phyloP scores from a whole-genome alignment of 1,284 basidiomycete genomes.

The Pascua guehoae region DNA sequence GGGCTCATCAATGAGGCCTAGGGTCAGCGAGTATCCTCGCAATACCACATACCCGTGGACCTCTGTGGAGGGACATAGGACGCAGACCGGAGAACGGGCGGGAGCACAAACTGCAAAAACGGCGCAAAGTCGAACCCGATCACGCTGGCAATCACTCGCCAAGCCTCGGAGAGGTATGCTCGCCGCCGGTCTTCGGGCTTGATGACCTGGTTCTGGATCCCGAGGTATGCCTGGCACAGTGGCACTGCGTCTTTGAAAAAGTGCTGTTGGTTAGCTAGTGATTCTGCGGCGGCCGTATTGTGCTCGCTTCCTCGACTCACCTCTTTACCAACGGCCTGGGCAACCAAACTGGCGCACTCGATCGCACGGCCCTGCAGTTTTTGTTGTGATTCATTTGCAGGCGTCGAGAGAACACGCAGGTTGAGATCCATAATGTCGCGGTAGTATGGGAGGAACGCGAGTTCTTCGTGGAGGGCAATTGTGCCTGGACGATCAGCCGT shows the following conservation, averaged over 20 bases:
- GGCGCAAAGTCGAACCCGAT: conserved; percentile 75
- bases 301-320: conserved; percentile 18
- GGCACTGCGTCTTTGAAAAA: conserved; percentile 61
- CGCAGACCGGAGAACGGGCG: conserved; percentile 67
- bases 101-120: conserved; percentile 76
- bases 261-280: conserved; percentile 5
- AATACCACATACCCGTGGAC: not conserved
- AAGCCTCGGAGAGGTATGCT: conserved; percentile 28
- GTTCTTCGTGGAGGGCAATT: conserved; percentile 75
- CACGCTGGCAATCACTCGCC: conserved; percentile 6
- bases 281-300: not conserved
- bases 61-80: conserved; percentile 51
- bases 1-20: too few relatives aligned
- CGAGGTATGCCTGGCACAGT: conserved; percentile 67
- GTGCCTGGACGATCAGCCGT: conserved; percentile 57
- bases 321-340: conserved; percentile 66
- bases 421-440: conserved; percentile 31
- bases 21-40: conserved; percentile 53
- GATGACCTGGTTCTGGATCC: conserved; percentile 64
- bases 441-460: conserved; percentile 38
- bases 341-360: conserved; percentile 79
- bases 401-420: conserved; percentile 60
- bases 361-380: conserved; percentile 72
- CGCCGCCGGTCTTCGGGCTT: conserved; percentile 31
- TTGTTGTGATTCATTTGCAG: conserved; percentile 62